phyloP scores from a whole-genome alignment of 1,284 basidiomycete genomes.

The Trichosporon sp. region DNA sequence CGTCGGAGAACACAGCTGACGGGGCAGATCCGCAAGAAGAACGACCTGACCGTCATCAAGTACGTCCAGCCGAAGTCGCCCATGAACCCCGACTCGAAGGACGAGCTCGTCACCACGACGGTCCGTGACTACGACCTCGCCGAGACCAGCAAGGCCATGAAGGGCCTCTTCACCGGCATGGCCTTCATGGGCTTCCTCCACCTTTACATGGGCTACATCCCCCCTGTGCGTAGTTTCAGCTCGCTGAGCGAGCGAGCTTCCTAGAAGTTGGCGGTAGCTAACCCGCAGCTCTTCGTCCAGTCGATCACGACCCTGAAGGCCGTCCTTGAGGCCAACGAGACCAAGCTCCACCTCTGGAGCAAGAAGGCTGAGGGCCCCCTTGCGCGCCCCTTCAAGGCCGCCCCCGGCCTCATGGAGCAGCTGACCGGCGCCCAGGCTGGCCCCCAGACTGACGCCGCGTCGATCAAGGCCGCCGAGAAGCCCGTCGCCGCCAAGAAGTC shows the following conservation, averaged over 20 bases:
- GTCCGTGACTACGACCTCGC: constrained; percentile 26
- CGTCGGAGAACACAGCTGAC: not conserved
- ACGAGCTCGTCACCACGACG: constrained; percentile 26
- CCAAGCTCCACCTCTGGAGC: constrained; percentile 26
- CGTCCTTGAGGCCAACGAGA: constrained; percentile 23
- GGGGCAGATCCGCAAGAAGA: constrained; percentile 21
- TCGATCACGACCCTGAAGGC: constrained; percentile 22
- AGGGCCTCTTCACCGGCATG: constrained; percentile 22
- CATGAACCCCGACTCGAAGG: constrained; percentile 25
- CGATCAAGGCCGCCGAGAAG: constrained; percentile 84
- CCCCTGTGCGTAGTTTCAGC: constrained; percentile 24
- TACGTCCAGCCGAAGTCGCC: constrained; percentile 25
- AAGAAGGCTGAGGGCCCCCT: constrained; percentile 19
- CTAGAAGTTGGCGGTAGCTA: not conserved
- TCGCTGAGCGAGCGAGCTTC: not conserved
- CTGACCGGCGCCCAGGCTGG: constrained; percentile 51
- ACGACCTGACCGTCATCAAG: constrained; percentile 26
- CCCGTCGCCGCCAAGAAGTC: constrained; percentile 13
- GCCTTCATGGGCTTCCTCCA: constrained; percentile 25
- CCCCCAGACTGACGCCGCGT: constrained; percentile 76
- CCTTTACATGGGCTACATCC: constrained; percentile 26
- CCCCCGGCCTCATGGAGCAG: constrained; percentile 61
- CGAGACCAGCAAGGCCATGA: constrained; percentile 25
- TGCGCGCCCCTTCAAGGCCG: constrained; percentile 24
- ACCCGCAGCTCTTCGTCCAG: constrained; percentile 25